Base-by-base conservation (phyloP, 192 early-diverging fungal genomes). In the Pecoramyces ruminantium region DNA sequence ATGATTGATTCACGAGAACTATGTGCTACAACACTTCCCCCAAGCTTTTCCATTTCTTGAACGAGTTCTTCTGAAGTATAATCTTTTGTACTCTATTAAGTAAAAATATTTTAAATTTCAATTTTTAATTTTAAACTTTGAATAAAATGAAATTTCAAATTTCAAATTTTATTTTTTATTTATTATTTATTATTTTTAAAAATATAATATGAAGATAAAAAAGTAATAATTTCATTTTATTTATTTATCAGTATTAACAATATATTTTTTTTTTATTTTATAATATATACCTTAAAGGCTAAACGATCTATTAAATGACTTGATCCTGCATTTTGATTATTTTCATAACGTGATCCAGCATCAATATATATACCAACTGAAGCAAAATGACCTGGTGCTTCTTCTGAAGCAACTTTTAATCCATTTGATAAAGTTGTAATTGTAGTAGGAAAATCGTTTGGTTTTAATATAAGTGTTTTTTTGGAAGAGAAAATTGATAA, bases 1-100 rank as follows among this genome's bases (percentile, higher is more conserved):
- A 96, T 95, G 86, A 99, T 96, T 79, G 93, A 89, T 84, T 99
- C 97, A 34, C 96, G 92, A 28, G 94, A 93, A 78, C 92, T 92
- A 27, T 95, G 94, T 80, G 96, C 93, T 88, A 94, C 92, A 21
- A 97, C 90, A 78, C 95, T 96, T 25, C 95, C 96, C 17, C 97
- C 96, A 25, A 97, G 86, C 39, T 91, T 89, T 81, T 97, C 97
- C 77, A 97, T 85, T 85, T 92, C 87, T 25, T 88, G 86, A 81
- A 94, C 88, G 28, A 96, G 90, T 80, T 93, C 86, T 30, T 90
- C 90, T 13, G 90, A 88, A 15, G 91, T 90, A 82, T 88, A 87
- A 30, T 88, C 88, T 79, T 86, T 84, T 17, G 96, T 97, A 83
- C 89, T 91, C 88, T 92, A 80, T 3, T n/a, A n/a, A n/a, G n/a